phyloP scores from a whole-genome alignment of 352 stramenopile species.

The Hyaloperonospora brassicae region DNA sequence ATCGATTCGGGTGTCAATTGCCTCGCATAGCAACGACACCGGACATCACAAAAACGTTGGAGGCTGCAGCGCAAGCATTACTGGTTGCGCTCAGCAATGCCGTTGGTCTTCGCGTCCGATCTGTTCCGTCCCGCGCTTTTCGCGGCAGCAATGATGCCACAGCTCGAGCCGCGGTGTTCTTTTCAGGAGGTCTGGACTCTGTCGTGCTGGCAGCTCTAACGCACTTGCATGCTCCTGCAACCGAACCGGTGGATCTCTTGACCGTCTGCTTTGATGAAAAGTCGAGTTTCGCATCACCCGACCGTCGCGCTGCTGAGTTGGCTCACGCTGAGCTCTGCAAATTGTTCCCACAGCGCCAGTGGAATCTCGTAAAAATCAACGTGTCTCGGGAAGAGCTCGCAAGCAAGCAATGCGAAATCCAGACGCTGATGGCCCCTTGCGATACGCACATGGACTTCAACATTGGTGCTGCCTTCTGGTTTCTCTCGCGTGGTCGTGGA shows the following conservation, averaged over 20 bases:
- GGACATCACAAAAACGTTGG: slow-evolving; percentile 7
- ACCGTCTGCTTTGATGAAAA: slow-evolving; percentile 91
- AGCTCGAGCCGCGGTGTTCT: slow-evolving; percentile 85
- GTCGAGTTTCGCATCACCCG: slow-evolving; percentile 65
- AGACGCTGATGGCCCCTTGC: slow-evolving; percentile 76
- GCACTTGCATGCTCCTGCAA: slow-evolving; percentile 51
- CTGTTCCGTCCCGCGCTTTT: slow-evolving; percentile 24
- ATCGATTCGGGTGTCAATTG: slow-evolving; percentile 30
- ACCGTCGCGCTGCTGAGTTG: slow-evolving; percentile 84
- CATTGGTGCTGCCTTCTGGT: slow-evolving; percentile 93
- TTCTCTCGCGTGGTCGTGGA: slow-evolving; percentile 77
- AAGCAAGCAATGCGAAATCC: slow-evolving; percentile 53
- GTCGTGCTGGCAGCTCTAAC: slow-evolving; percentile 89
- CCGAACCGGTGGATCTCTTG: slow-evolving; percentile 87
- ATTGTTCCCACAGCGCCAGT: slow-evolving; percentile 78
- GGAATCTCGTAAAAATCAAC: slow-evolving; percentile 83
- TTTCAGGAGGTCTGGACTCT: slow-evolving; percentile 95
- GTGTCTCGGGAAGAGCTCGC: slow-evolving; percentile 70
- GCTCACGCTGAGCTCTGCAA: slow-evolving; percentile 76
- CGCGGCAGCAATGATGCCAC: background rate
- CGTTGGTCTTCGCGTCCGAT: slow-evolving; percentile 72
- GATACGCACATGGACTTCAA: slow-evolving; percentile 97
- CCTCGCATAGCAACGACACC: slow-evolving; percentile 6
- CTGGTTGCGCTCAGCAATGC: slow-evolving; percentile 66
- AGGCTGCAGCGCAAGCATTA: slow-evolving; percentile 34